Evolutionary conservation across 2,329 filamentous ascomycete genomes (phyloP), one percentile per base, ranked within the genome.

Genomic region (Aspergillus costaricaensis): DNA sequence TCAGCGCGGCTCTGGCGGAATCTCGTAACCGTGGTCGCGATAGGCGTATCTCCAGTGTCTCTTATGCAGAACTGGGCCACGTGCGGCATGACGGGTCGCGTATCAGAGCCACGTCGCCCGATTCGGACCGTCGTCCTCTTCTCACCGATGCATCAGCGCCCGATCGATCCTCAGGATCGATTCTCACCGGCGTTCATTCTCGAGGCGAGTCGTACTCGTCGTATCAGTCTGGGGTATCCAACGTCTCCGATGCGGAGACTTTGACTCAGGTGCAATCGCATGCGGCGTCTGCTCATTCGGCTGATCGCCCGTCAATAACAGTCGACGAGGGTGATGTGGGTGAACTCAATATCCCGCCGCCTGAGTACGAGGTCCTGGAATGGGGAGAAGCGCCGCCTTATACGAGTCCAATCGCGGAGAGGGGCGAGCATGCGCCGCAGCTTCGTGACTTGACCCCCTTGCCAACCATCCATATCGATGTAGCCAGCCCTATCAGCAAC

Each of bases 71-170:
- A 5, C 63, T 82, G 19, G 80, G 80, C 10, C 76, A 79, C 64
- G 80, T 81, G 17, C 76, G 80, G 52, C 80, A 82, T 57, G 80
- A 82, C 64, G 80, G 80, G 3, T 79, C 78, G 2, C 75, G 80
- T n/a, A 64, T 82, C 39, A 78, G 80, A 52, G 76, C 78, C 15
- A 76, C 76, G 59, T 82, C 80, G 25, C 72, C 74, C 36, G 79
- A 82, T 53, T 82, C 80, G 0, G 80, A 82, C 63, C 74, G 76
- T 43, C 75, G 75, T n/a, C 80, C 80, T 3, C 70, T 82, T 2
- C 69, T 82, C 14, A 73, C 73, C 32, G 71, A 74, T 39, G 74
- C 75, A 8, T 74, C 74, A 9, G 65, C 60, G 9, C 65, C 68
- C 32, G 65, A 66, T 44, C 65, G 67, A 30, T 65, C 64, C n/a